Evolutionary conservation across 2,329 filamentous ascomycete genomes (phyloP).

Genomic region (Ophiostoma quercus): DNA sequence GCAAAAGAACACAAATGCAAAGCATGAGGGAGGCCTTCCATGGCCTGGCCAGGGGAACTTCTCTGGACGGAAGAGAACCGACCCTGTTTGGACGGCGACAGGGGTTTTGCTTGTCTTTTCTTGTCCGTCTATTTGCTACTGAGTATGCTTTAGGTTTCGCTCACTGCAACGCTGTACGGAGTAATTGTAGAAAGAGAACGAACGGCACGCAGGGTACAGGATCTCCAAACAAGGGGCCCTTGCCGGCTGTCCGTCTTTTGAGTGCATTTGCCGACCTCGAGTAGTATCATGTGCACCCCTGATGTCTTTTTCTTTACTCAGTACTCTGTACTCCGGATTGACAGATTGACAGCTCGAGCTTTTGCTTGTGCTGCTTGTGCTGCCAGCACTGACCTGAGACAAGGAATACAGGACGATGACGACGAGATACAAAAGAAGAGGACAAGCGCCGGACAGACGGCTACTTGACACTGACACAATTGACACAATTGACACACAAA

Average conservation of each 20-base stretch:
- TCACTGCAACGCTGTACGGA: neutral
- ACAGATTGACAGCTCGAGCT: neutral
- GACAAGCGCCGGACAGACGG: neutral
- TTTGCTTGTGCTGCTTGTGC: neutral
- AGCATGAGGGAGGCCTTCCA: slow-evolving; percentile 2
- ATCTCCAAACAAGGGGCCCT: slow-evolving; percentile 3
- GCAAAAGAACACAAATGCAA: neutral
- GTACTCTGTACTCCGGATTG: neutral
- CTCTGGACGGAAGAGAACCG: slow-evolving; percentile 11
- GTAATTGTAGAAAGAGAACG: neutral
- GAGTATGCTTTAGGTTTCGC: neutral
- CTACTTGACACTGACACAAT: no score
- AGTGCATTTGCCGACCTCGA: neutral
- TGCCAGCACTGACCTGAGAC: neutral
- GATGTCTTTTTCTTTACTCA: no score
- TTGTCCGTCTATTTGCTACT: no score
- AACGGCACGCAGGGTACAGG: neutral
- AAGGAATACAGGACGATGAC: neutral
- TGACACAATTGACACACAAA: neutral
- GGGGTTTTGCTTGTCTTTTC: neutral
- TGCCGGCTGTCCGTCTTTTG: neutral
- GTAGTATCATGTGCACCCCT: neutral
- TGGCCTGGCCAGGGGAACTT: neutral
- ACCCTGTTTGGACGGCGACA: slow-evolving; percentile 12
- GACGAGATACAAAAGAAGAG: neutral